phyloP scores from a whole-genome alignment of 306 rosid species.

The Acacia confusa region DNA sequence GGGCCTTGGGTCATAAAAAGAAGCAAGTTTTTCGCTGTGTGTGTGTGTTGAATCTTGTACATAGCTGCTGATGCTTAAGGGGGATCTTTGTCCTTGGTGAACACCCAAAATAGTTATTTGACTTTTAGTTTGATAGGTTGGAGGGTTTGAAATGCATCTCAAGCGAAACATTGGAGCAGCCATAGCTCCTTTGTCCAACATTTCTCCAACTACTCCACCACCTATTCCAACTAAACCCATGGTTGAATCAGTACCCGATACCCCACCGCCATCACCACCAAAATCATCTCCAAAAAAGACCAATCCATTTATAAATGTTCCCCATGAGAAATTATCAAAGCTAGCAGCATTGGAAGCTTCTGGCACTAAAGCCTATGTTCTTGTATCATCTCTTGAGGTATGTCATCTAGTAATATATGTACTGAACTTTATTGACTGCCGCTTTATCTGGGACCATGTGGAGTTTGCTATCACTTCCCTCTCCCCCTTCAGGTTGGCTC shows the following conservation, averaged over 20 bases:
- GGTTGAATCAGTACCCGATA: conserved; percentile 51
- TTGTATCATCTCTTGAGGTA: conserved; percentile 77
- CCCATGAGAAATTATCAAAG: conserved; percentile 48
- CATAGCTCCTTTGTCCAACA: conserved; percentile 49
- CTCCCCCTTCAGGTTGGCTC: conserved; percentile 58
- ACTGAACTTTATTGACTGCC: background rate
- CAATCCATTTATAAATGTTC: conserved; percentile 49
- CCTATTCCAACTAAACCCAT: conserved; percentile 71
- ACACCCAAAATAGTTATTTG: background rate
- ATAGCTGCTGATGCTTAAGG: background rate
- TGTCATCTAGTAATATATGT: conserved; percentile 6
- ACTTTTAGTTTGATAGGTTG: conserved; percentile 49
- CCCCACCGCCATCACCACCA: conserved; percentile 45
- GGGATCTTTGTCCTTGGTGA: conserved; percentile 1
- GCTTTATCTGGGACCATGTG: background rate
- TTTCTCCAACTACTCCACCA: conserved; percentile 58
- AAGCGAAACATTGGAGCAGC: conserved; percentile 71
- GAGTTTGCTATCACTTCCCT: conserved; percentile 16
- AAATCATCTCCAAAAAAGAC: conserved; percentile 51
- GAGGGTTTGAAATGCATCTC: conserved; percentile 83
- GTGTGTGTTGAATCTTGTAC: background rate
- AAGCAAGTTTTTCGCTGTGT: background rate
- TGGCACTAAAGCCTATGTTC: conserved; percentile 51
- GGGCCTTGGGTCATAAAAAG: conserved; percentile 2
- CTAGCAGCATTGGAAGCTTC: conserved; percentile 76